Base-by-base conservation (phyloP, 2,329 filamentous ascomycete species). In the Gnomoniopsis sp. region DNA sequence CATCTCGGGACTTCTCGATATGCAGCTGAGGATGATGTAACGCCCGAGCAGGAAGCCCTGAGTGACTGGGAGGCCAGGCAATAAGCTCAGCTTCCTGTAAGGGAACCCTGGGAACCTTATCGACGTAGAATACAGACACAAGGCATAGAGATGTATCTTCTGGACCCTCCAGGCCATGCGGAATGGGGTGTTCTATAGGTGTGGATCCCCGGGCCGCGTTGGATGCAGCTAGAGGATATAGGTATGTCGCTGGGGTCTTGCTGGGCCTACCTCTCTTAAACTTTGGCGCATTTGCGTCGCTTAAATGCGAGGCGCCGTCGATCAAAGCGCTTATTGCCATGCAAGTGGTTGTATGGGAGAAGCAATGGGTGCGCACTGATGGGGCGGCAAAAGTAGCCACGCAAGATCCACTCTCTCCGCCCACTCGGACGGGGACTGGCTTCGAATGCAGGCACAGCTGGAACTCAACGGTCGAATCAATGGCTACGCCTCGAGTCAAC, bases 21-120 rank as follows among this genome's bases (percentile, higher is more conserved):
- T 53, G 49, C 49, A 53, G 44, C 49, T 19, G 19, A 53, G 33
- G 50, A 19, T 58, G 50, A 19, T 58, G 49, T 21, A 53, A 58
- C 55, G 34, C 50, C 55, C 55, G 55, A 53, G 44, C 46, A 34
- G 14, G 19, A 44, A 22, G 22, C n/a, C 22, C 10, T 7, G 33
- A 34, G 30, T 34, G 4, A 6, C 19, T 26, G 23, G 19, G 55
- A 44, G 22, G 22, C 55, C 34, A 44, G 49, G 22, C 2, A 44
- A 19, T 8, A 41, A 41, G 44, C 43, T 26, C 44, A 58, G 43
- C 55, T 58, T 58, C 55, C 55, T 34, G n/a, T 49, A 30, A 49
- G 3, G 50, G 55, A 49, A 49, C 17, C 22, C 36, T 21, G 21
- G 21, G 12, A 34, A 34, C 41, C 49, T 48, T 53, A 53, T 57